Evolutionary conservation across 768 basidiomycete species (phyloP).

Genomic region (Russula vinacea): DNA sequence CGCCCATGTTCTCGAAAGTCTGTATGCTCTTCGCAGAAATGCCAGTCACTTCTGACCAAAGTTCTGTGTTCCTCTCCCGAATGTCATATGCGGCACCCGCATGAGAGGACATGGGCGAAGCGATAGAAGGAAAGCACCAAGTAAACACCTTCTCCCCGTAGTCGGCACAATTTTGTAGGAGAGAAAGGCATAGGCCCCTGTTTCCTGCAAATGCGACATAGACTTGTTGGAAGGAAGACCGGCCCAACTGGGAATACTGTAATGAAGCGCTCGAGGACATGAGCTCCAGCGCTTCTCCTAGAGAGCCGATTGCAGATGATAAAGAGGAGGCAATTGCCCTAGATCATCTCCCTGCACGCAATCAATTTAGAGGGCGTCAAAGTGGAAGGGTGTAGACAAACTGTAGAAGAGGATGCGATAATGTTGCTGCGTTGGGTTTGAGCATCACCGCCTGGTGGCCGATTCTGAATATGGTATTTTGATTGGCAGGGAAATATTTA

Average conservation of each 20-base stretch:
- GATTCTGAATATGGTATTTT: too few relatives aligned
- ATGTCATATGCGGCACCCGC: neutral
- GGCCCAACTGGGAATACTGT: neutral
- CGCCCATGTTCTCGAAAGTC: too few relatives aligned
- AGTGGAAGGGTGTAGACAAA: neutral
- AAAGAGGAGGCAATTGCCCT: neutral
- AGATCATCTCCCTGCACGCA: neutral
- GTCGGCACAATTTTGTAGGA: neutral
- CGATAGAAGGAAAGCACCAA: too few relatives aligned
- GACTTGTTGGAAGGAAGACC: neutral
- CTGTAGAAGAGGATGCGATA: constrained; percentile 7
- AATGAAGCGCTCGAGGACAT: neutral
- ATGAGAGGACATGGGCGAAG: neutral
- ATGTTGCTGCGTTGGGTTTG: too few relatives aligned
- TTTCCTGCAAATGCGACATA: neutral
- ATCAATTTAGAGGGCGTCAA: neutral
- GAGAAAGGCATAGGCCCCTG: neutral
- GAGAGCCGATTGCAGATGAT: neutral
- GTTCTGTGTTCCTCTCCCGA: neutral
- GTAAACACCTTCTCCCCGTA: neutral
- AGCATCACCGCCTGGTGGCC: too few relatives aligned
- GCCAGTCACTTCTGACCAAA: neutral
- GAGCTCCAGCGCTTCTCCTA: neutral
- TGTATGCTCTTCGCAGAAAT: neutral
- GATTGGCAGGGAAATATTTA: neutral